A percentile compares a stretch with the other conserved stretches of the same genome.
Conservation (phyloP, 1,284 basidiomycete genomes). For the Porogramme epimiltina region DNA sequence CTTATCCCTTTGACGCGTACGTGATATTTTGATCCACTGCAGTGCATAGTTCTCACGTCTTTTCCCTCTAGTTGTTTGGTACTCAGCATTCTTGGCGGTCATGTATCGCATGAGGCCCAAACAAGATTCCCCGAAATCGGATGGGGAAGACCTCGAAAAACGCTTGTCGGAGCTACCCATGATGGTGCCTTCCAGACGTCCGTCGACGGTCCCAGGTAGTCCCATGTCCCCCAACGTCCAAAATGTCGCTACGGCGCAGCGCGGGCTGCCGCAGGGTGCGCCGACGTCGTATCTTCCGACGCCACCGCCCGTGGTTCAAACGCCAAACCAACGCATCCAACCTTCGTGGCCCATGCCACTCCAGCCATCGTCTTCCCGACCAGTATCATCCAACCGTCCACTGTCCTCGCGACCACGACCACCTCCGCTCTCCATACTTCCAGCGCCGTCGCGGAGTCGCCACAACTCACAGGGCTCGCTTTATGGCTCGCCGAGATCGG, state of each 20-base stretch:
- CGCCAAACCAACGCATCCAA: not conserved
- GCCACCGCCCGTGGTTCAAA: not conserved
- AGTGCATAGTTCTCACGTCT: not conserved
- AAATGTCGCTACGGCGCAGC: not conserved
- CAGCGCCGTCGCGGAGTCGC: not conserved
- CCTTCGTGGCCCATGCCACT: not conserved
- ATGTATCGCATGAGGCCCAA: slow-evolving; percentile 34
- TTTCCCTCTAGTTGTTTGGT: slow-evolving; percentile 42
- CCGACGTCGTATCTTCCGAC: not conserved
- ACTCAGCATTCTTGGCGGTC: slow-evolving; percentile 37
- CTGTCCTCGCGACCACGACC: not conserved
- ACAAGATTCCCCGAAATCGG: not conserved
- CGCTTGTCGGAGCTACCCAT: slow-evolving; percentile 24
- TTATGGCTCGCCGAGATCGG: not conserved
- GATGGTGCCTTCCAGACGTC: slow-evolving; percentile 24
- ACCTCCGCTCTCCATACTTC: not conserved
- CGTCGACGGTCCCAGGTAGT: slow-evolving; percentile 1
- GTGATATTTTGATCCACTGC: slow-evolving; percentile 21
- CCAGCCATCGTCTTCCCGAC: not conserved
- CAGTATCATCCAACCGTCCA: too few species aligned
- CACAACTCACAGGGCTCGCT: not conserved
- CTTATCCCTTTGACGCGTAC: slow-evolving; percentile 53
- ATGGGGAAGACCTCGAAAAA: slow-evolving; percentile 12
- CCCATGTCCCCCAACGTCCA: not conserved
- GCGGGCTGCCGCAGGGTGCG: not conserved